A percentile compares a stretch with the other conserved stretches of the same genome.
Conservation (phyloP, 2,329 filamentous ascomycete genomes). For the Sarocladium brachiariae region DNA sequence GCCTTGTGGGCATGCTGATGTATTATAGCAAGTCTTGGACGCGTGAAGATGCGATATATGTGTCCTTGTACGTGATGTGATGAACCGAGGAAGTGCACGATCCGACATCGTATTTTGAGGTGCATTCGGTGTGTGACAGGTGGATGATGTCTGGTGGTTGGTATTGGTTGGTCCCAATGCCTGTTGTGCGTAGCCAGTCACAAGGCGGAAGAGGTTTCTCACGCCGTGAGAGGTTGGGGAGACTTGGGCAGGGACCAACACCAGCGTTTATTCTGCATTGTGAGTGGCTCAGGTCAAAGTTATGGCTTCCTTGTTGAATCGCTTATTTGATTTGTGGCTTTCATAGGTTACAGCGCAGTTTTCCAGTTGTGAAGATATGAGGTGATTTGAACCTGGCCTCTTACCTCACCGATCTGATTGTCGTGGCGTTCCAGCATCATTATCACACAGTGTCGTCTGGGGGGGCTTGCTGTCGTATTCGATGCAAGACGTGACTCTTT, state of each 20-base stretch:
- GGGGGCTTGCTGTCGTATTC: too few species aligned
- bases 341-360: too few species aligned
- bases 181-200: not conserved
- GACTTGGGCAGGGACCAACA: not conserved
- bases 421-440: not conserved
- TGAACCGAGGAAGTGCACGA: too few species aligned
- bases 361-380: too few species aligned
- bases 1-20: too few species aligned
- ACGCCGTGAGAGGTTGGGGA: not conserved
- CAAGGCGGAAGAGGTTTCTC: conserved; percentile 1
- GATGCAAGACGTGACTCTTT: too few species aligned
- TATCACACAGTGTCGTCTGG: too few species aligned
- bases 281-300: not conserved
- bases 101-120: not conserved
- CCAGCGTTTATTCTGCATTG: not conserved
- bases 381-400: too few species aligned
- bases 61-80: too few species aligned
- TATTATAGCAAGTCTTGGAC: too few species aligned
- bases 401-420: too few species aligned
- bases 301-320: not conserved
- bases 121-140: not conserved
- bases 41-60: too few species aligned
- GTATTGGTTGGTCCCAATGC: conserved; percentile 4
- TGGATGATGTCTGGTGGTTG: not conserved
- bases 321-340: not conserved